phyloP scores from a whole-genome alignment of 2,329 filamentous ascomycete genomes.

The Neofusicoccum parvum region DNA sequence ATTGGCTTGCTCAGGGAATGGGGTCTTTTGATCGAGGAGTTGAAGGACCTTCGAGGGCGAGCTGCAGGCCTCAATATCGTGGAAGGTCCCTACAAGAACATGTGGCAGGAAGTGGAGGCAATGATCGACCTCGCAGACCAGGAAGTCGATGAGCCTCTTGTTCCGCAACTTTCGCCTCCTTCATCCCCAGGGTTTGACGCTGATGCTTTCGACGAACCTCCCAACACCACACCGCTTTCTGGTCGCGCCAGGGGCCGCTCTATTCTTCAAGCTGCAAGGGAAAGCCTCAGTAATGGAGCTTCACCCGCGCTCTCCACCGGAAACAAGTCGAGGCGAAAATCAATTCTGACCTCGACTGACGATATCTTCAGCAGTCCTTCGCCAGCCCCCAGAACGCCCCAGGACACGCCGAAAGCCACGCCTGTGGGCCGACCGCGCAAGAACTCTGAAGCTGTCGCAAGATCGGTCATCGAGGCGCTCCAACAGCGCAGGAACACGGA shows the following conservation, averaged over 20 bases:
- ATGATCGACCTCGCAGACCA: constrained; percentile 82
- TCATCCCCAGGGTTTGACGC: constrained; percentile 62
- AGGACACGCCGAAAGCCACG: constrained; percentile 33
- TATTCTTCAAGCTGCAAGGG: constrained; percentile 6
- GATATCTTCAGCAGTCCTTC: constrained; percentile 40
- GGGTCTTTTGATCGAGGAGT: constrained; percentile 77
- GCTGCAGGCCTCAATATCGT: constrained; percentile 69
- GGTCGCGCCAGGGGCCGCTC: background rate
- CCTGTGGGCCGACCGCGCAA: constrained; percentile 52
- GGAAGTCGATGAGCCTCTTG: constrained; percentile 61
- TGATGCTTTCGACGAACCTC: constrained; percentile 57
- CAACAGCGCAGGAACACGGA: constrained; percentile 50
- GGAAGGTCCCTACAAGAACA: constrained; percentile 58
- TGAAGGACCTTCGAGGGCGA: constrained; percentile 74
- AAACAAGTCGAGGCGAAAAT: constrained; percentile 29
- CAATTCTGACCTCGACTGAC: constrained; percentile 35
- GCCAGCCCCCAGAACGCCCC: constrained; percentile 30
- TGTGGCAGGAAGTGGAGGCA: constrained; percentile 82
- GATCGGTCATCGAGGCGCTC: constrained; percentile 63
- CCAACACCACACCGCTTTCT: background rate
- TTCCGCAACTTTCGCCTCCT: constrained; percentile 55
- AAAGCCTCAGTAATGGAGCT: constrained; percentile 7
- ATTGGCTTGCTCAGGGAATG: constrained; percentile 83
- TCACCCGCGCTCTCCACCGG: constrained; percentile 2
- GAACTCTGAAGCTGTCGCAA: constrained; percentile 61